phyloP scores from a whole-genome alignment of 2,329 filamentous ascomycete species.

The Penicillium sp. region DNA sequence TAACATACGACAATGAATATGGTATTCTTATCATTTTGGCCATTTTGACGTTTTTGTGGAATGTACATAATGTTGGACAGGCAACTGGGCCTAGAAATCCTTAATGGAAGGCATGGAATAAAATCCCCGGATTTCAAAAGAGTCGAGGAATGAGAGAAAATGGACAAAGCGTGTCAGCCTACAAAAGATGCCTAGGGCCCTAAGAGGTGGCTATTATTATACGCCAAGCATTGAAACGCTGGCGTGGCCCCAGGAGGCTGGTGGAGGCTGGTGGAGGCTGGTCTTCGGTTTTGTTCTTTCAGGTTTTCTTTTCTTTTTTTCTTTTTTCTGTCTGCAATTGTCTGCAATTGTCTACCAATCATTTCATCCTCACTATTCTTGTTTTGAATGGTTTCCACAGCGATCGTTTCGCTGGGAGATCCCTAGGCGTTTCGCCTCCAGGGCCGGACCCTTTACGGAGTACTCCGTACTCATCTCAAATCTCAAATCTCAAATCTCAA shows the following conservation, averaged over 20 bases:
- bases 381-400: not conserved
- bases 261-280: constrained; percentile 6
- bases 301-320: no score
- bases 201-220: constrained; percentile 19
- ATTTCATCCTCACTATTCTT: not conserved
- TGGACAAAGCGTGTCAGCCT: constrained; percentile 12
- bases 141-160: constrained; percentile 9
- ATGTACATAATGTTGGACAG: constrained; percentile 25
- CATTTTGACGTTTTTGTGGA: constrained; percentile 21
- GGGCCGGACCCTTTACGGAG: not conserved
- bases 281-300: not conserved
- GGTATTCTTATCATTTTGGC: constrained; percentile 20
- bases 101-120: constrained; percentile 20
- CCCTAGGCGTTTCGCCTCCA: not conserved
- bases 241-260: not conserved
- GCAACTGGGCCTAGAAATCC: constrained; percentile 18
- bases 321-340: not conserved
- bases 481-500: not conserved
- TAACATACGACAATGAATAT: constrained; percentile 34
- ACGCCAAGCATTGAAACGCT: constrained; percentile 6
- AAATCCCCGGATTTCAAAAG: constrained; percentile 12
- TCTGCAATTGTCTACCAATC: not conserved
- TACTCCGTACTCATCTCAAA: not conserved
- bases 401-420: not conserved
- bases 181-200: not conserved